Conservation (phyloP, 371 early-diverging fungal genomes). For the Nematocida ausubeli region DNA sequence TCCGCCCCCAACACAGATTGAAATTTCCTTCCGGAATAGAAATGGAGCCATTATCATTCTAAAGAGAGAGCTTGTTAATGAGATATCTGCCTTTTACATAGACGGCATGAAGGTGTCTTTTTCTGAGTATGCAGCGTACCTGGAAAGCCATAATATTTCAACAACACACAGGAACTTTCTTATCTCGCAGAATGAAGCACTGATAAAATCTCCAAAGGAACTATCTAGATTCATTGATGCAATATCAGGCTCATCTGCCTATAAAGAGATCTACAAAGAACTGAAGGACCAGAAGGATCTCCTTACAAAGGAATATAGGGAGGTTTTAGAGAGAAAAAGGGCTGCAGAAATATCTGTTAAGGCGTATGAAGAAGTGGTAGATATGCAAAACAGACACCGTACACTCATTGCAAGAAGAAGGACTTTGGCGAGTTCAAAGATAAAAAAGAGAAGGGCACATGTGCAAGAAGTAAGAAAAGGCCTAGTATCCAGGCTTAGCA, state of each 20-base stretch:
- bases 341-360: conserved; percentile 50
- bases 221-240: conserved; percentile 85
- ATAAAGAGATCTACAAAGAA: conserved; percentile 61
- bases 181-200: conserved; percentile 88
- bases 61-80: conserved; percentile 29
- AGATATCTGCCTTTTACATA: conserved; percentile 72
- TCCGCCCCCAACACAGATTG: not conserved
- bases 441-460: conserved; percentile 3
- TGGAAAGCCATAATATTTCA: conserved; percentile 81
- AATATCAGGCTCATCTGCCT: conserved; percentile 74
- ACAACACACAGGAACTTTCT: conserved; percentile 89
- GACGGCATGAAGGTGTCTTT: conserved; percentile 73
- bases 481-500: not conserved
- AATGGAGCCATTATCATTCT: conserved; percentile 15
- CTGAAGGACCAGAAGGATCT: conserved; percentile 16
- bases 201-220: conserved; percentile 85
- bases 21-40: conserved; percentile 4
- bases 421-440: not conserved
- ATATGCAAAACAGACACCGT: conserved; percentile 47
- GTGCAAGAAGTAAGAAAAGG: not conserved
- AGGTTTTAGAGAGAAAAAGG: conserved; percentile 53
- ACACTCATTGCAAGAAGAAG: conserved; percentile 27
- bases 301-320: conserved; percentile 46
- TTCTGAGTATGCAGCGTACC: conserved; percentile 72
- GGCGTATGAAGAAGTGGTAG: conserved; percentile 49